Conservation (phyloP, 192 early-diverging fungal species). For the Backusella australiensis region DNA sequence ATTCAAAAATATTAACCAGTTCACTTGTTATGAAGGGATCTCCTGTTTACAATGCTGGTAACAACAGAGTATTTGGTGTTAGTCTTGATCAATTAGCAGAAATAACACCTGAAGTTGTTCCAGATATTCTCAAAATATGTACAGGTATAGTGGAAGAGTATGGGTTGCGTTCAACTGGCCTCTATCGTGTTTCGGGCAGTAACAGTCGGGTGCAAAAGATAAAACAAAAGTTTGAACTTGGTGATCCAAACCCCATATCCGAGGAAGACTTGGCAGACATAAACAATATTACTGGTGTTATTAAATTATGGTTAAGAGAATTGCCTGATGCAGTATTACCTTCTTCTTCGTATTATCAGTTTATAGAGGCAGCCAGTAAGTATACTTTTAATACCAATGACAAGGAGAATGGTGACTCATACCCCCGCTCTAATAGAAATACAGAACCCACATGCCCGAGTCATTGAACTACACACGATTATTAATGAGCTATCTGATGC, state of each 20-base stretch:
- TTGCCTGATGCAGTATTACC: constrained; percentile 88
- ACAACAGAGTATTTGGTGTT: constrained; percentile 32
- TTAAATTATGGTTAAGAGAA: constrained; percentile 95
- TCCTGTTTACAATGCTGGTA: constrained; percentile 6
- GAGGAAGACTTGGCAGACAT: constrained; percentile 70
- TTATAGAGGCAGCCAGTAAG: constrained; percentile 74
- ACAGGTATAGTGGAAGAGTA: constrained; percentile 79
- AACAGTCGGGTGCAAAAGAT: constrained; percentile 72
- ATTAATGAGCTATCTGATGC: constrained; percentile 76
- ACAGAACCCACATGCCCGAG: constrained; percentile 53
- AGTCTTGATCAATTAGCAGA: constrained; percentile 66
- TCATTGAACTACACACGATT: constrained; percentile 66
- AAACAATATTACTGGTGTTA: constrained; percentile 76
- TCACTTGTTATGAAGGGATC: neutral
- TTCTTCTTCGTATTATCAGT: constrained; percentile 55
- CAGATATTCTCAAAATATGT: constrained; percentile 76
- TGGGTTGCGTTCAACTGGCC: constrained; percentile 65
- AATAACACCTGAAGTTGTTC: constrained; percentile 70
- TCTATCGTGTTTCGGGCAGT: constrained; percentile 89
- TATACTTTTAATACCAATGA: neutral
- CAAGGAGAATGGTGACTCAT: too few species aligned
- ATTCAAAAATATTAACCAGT: neutral
- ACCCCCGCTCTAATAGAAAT: constrained; percentile 40
- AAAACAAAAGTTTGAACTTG: constrained; percentile 70
- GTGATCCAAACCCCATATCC: constrained; percentile 56